phyloP scores from a whole-genome alignment of 306 rosid genomes.

The Clitoria ternatea region DNA sequence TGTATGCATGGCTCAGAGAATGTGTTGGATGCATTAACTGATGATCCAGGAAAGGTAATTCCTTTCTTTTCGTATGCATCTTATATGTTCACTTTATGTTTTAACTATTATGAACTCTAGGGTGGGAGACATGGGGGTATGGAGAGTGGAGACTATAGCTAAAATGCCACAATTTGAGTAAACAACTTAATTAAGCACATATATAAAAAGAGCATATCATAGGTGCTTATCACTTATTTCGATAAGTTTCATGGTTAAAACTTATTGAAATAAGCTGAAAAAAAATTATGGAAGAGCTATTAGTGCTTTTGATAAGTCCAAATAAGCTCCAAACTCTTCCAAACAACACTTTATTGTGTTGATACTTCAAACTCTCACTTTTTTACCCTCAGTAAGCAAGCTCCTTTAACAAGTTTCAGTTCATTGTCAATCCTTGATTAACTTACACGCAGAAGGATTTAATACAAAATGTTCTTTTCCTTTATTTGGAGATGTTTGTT shows the following conservation, averaged over 20 bases:
- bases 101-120: background rate
- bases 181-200: background rate
- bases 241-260: background rate
- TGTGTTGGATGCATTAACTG: constrained; percentile 76
- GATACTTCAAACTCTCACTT: background rate
- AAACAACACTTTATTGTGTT: background rate
- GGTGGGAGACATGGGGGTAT: background rate
- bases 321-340: background rate
- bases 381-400: background rate
- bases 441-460: background rate
- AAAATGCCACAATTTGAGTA: background rate
- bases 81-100: background rate
- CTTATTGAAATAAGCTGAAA: background rate
- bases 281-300: background rate
- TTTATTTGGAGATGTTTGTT: background rate
- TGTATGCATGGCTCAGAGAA: constrained; percentile 59
- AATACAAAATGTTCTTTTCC: background rate
- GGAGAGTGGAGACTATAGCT: background rate
- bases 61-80: constrained; percentile 1
- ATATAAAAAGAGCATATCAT: background rate
- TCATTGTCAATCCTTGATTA: background rate
- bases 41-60: constrained; percentile 86
- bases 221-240: background rate
- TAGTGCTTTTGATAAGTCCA: background rate
- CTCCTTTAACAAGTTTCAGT: background rate